Base-by-base conservation (phyloP, 768 basidiomycete species). In the Nevesoporus exiguus region DNA sequence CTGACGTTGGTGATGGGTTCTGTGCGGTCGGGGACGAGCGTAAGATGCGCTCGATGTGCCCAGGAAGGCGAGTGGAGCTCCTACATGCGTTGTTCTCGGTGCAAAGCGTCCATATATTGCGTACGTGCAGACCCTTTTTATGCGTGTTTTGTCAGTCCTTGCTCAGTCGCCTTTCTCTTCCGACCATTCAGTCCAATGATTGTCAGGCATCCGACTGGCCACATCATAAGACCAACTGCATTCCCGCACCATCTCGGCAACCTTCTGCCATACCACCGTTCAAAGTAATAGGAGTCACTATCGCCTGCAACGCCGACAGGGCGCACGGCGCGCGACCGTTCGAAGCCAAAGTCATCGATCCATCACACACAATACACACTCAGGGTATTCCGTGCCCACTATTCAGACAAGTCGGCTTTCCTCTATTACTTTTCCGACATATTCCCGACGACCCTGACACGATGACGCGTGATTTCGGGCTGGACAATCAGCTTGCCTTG, bases 401-500 rank as follows among this genome's bases (percentile, higher is more conserved):
- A 7, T 67, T 65, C 13, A 53, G 56, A 14, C 54, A 64, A 57
- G 60, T 69, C 17, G 68, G 68, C 13, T 59, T 71, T 14, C 67
- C 70, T 0, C 61, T 71, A 48, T 21, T 68, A 13, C 55, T 69
- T 24, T 67, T 61, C 45, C 69, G 68, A 39, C 69, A 71, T 29
- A 37, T 61, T 21, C 15, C 39, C 9, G 53, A 55, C 19, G 55
- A 67, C 31, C 65, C 66, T 0, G 25, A 50, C 3, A 53, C 37
- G 14, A 67, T 61, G 65, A 29, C 19, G 15, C 65, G 63, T 25
- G 60, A 65, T 25, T 53, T 49, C 1, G 62, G 59, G 11, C 51
- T 68, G 13, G 70, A 71, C 51, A 71, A 71, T 33, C 70, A 71
- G 24, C 44, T 61, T 5, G 70, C 65, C 1, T 60, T 65, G 6